These are phyloP conservation scores for Penicillium frequentans DNA, from an alignment of 2,329 filamentous ascomycete species.

Conservation along the genomic window DNA sequence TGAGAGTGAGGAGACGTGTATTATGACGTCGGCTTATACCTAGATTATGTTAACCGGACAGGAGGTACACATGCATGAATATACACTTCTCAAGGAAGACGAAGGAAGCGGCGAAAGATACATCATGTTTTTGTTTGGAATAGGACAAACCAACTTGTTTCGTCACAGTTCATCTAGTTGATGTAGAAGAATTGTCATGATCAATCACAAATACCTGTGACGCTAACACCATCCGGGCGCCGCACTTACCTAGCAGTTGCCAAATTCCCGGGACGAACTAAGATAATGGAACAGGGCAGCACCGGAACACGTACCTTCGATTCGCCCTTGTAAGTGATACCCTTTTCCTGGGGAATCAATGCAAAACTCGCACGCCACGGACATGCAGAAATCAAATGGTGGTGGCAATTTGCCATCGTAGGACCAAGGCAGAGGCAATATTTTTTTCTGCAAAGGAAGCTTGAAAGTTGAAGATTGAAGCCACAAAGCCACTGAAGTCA, in stretches of 20 bases:
- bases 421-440: background rate
- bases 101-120: background rate
- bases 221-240: background rate
- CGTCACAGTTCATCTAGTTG: background rate
- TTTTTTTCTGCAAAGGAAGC: background rate
- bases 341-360: background rate
- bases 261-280: background rate
- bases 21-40: background rate
- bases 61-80: background rate
- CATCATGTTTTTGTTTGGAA: background rate
- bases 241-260: background rate
- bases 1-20: background rate
- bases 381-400: background rate
- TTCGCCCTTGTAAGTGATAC: too few species aligned
- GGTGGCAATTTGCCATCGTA: background rate
- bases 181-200: background rate
- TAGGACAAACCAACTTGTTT: background rate
- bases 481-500: conserved; percentile 1
- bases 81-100: background rate
- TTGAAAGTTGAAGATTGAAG: background rate
- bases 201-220: background rate
- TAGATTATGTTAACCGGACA: background rate
- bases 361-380: background rate
- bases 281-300: background rate
- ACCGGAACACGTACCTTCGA: too few species aligned